Evolutionary conservation across 176 grass and related monocot genomes (phyloP).

Genomic region (Themeda triandra): DNA sequence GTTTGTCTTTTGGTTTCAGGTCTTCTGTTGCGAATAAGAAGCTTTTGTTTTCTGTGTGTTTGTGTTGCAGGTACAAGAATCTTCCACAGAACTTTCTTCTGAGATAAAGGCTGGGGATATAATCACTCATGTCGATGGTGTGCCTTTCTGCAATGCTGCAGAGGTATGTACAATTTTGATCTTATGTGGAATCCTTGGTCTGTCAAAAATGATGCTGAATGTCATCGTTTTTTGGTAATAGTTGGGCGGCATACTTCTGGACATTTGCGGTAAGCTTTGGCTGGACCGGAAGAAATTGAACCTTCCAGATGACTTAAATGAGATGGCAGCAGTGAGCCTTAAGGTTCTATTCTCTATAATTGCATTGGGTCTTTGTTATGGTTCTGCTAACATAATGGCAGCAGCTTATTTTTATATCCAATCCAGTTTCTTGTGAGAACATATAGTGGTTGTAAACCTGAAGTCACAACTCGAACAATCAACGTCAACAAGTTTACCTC

Average conservation of each 20-base stretch:
- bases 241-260: slow-evolving; percentile 18
- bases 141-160: slow-evolving; percentile 16
- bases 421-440: slow-evolving; percentile 8
- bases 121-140: slow-evolving; percentile 23
- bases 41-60: not conserved
- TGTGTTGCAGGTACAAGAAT: slow-evolving; percentile 1
- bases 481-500: slow-evolving; percentile 1
- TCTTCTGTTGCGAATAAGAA: not conserved
- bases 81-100: not conserved
- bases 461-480: slow-evolving; percentile 2
- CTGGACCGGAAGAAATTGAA: not conserved
- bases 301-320: not conserved
- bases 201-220: not conserved
- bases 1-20: not conserved
- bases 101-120: slow-evolving; percentile 15
- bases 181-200: not conserved
- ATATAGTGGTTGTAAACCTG: slow-evolving; percentile 1
- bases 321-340: not conserved
- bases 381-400: not conserved
- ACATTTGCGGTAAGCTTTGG: not conserved
- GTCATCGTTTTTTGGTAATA: not conserved
- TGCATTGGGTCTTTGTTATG: not conserved
- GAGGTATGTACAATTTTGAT: not conserved
- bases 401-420: not conserved
- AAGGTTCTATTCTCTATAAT: not conserved